Conservation (phyloP, 192 early-diverging fungal species). For the Helicostylum pulchrum region DNA sequence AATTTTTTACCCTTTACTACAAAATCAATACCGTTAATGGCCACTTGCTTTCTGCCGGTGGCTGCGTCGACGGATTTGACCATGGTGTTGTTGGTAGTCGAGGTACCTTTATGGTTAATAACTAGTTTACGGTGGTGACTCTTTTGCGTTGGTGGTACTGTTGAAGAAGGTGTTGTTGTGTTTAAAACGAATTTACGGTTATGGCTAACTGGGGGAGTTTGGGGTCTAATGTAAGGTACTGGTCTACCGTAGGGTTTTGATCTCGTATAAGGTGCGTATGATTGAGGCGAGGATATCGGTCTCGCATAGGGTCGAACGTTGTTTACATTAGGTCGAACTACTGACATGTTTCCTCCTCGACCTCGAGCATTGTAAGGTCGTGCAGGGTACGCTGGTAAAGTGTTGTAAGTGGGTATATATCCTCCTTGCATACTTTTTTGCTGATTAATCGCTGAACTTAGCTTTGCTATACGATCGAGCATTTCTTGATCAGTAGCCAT, state of each 20-base stretch:
- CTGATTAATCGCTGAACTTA: constrained; percentile 20
- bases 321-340: neutral
- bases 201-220: neutral
- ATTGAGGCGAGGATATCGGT: neutral
- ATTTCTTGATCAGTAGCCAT: constrained; percentile 25
- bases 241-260: neutral
- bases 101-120: constrained; percentile 1
- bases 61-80: neutral
- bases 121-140: constrained; percentile 2
- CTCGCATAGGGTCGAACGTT: neutral
- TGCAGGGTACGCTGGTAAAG: neutral
- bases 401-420: neutral
- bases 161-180: neutral
- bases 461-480: constrained; percentile 16
- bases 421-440: constrained; percentile 7
- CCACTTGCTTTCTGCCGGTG: constrained; percentile 14
- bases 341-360: constrained; percentile 16
- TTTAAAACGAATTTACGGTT: neutral
- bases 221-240: neutral
- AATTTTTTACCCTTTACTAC: constrained; percentile 28
- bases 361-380: neutral
- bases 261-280: neutral
- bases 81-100: neutral
- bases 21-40: constrained; percentile 24
- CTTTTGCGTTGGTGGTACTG: neutral